Conservation (phyloP, 2,329 filamentous ascomycete genomes). For the Juglanconis juglandina region DNA sequence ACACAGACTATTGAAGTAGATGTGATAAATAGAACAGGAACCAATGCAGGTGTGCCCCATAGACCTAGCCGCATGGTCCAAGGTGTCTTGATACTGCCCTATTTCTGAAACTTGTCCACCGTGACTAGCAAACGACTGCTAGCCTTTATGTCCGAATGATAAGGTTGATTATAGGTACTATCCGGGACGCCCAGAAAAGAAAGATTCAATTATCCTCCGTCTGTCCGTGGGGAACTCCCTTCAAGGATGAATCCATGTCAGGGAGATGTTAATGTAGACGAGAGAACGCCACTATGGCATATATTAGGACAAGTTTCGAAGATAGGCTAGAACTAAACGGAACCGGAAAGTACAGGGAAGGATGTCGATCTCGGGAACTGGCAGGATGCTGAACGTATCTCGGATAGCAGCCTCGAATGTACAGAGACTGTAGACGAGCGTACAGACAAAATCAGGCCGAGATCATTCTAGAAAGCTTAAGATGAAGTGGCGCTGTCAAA, state of each 20-base stretch:
- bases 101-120: not conserved
- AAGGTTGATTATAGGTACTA: not conserved
- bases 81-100: not conserved
- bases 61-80: not conserved
- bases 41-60: not conserved
- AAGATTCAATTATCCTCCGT: not conserved
- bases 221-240: not conserved
- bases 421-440: not conserved
- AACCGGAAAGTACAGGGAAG: not conserved
- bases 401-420: slow-evolving; percentile 1
- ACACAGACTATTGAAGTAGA: slow-evolving; percentile 4
- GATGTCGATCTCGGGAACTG: slow-evolving; percentile 1
- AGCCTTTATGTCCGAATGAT: not conserved
- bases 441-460: not conserved
- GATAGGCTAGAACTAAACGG: not conserved
- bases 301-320: not conserved
- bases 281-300: not conserved
- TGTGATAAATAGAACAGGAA: not conserved
- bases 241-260: not conserved
- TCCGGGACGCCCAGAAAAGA: not conserved
- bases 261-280: not conserved
- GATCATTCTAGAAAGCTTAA: not conserved
- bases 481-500: not conserved
- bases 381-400: slow-evolving; percentile 6
- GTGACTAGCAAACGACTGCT: not conserved